Evolutionary conservation across 305 asterid species (phyloP).

Genomic region (Salvia sclarea): DNA sequence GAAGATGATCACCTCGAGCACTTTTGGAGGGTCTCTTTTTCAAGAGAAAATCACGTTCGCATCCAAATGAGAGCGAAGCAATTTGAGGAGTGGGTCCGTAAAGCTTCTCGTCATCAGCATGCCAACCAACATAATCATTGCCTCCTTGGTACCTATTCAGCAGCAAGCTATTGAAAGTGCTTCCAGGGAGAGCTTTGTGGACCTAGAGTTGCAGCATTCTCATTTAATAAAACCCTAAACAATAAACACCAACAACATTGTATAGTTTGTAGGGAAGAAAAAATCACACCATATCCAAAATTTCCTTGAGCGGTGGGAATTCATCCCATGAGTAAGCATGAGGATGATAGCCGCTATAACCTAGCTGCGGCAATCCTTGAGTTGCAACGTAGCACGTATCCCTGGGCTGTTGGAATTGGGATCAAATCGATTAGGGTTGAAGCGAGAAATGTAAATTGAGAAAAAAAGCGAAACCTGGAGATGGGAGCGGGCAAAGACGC

Average conservation of each 20-base stretch:
- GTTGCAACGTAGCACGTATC: constrained; percentile 83
- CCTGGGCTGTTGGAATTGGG: constrained; percentile 57
- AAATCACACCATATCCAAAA: constrained; percentile 62
- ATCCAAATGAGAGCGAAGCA: constrained; percentile 90
- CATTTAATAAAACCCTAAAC: constrained; percentile 19
- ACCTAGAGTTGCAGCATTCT: constrained; percentile 55
- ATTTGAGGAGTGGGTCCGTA: constrained; percentile 91
- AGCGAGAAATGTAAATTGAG: not conserved
- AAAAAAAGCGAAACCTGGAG: constrained; percentile 53
- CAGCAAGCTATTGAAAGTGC: constrained; percentile 85
- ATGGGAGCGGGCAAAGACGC: constrained; percentile 72
- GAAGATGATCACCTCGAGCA: constrained; percentile 39
- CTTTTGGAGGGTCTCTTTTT: constrained; percentile 66
- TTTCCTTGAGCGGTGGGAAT: constrained; percentile 76
- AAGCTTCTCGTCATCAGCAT: constrained; percentile 95
- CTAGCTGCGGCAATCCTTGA: constrained; percentile 66
- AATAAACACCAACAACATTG: constrained; percentile 1
- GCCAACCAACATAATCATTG: constrained; percentile 94
- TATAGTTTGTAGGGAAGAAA: constrained; percentile 13
- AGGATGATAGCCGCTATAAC: constrained; percentile 82
- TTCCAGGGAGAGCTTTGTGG: constrained; percentile 76
- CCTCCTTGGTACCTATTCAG: constrained; percentile 89
- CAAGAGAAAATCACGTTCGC: constrained; percentile 86
- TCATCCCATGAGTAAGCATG: constrained; percentile 89
- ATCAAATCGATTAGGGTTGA: not conserved